A percentile compares a stretch with the other conserved stretches of the same genome.
Evolutionary conservation across 1,284 basidiomycete species (phyloP).

Genomic region (Cutaneotrichosporon sp.): DNA sequence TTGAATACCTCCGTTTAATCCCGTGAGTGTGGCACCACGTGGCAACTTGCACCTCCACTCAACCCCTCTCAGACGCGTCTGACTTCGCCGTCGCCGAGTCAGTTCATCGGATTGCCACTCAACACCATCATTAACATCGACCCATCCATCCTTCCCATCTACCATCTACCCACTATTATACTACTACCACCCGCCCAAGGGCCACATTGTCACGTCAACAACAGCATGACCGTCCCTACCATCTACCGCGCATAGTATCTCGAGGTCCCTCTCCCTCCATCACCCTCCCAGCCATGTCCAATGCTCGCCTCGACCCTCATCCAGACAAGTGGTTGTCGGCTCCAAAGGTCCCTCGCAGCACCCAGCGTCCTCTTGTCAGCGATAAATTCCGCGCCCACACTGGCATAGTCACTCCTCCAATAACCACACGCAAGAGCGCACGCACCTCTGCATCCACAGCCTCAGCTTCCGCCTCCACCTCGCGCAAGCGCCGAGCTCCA

Average conservation of each 20-base stretch:
- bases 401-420: slow-evolving; percentile 28
- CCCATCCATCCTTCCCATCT: neutral
- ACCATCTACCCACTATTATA: neutral
- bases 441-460: neutral
- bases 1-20: neutral
- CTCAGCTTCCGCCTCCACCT: neutral
- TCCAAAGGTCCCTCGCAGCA: slow-evolving; percentile 1
- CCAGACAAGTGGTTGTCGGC: slow-evolving; percentile 34
- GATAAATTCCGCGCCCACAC: slow-evolving; percentile 11
- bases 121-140: neutral
- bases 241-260: neutral
- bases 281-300: slow-evolving; percentile 14
- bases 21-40: slow-evolving; percentile 3
- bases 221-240: too few relatives aligned
- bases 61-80: neutral
- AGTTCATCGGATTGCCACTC: too few relatives aligned
- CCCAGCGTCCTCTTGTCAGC: slow-evolving; percentile 15
- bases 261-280: neutral
- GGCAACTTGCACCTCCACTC: too few relatives aligned
- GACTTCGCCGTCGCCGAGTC: too few relatives aligned
- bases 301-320: slow-evolving; percentile 24
- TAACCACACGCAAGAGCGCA: slow-evolving; percentile 8
- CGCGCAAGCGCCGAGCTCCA: neutral
- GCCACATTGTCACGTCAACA: neutral
- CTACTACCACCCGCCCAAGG: neutral